Evolutionary conservation across 352 stramenopile genomes (phyloP).

Genomic region (Phytophthora kernoviae): DNA sequence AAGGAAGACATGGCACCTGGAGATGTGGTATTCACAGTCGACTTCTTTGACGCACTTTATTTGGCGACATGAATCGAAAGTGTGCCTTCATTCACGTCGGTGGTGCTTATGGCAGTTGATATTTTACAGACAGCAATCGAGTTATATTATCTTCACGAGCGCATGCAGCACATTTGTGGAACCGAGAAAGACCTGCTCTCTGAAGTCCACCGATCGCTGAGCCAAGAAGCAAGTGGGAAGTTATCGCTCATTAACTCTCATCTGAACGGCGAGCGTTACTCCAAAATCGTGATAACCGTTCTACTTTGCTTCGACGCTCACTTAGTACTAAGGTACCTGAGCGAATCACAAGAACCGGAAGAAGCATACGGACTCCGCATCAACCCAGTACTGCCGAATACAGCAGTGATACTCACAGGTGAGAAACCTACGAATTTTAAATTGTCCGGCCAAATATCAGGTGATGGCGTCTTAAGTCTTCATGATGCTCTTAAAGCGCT

Average conservation of each 20-base stretch:
- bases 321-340: background rate
- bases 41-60: slow-evolving; percentile 12
- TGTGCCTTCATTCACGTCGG: background rate
- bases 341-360: no score
- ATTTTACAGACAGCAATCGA: background rate
- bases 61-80: slow-evolving; percentile 5
- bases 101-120: slow-evolving; percentile 1
- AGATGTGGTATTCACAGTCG: background rate
- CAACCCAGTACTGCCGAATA: no score
- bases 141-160: background rate
- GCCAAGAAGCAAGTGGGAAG: background rate
- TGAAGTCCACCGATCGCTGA: background rate
- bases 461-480: background rate
- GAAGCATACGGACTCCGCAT: no score
- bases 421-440: background rate
- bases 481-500: background rate
- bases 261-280: background rate
- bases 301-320: background rate
- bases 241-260: background rate
- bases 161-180: background rate
- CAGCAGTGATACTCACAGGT: background rate
- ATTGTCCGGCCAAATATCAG: background rate
- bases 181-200: background rate
- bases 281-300: background rate
- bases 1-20: slow-evolving; percentile 3